phyloP scores from a whole-genome alignment of 768 basidiomycete genomes.

The Lactifluus volemus region DNA sequence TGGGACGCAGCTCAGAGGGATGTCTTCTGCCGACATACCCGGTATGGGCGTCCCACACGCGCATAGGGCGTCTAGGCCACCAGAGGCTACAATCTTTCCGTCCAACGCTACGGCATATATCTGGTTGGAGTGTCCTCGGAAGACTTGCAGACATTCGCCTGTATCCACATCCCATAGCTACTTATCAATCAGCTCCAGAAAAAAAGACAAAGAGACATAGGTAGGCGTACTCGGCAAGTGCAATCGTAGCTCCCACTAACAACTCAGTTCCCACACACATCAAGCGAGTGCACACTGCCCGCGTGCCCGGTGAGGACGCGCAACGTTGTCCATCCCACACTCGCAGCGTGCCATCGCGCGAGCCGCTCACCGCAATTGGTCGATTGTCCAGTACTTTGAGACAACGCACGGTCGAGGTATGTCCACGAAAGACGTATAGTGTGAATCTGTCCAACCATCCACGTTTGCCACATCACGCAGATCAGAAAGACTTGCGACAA shows the following conservation, averaged over 20 bases:
- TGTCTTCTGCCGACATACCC: slow-evolving; percentile 34
- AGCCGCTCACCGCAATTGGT: slow-evolving; percentile 85
- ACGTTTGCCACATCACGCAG: neutral
- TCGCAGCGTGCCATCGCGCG: slow-evolving; percentile 74
- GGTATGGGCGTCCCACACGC: slow-evolving; percentile 89
- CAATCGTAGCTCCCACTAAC: slow-evolving; percentile 94
- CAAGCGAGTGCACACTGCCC: slow-evolving; percentile 79
- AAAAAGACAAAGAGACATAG: neutral
- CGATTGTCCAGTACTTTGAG: slow-evolving; percentile 79
- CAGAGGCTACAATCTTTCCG: slow-evolving; percentile 85
- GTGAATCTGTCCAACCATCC: slow-evolving; percentile 3
- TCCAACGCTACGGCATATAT: slow-evolving; percentile 88
- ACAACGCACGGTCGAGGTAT: slow-evolving; percentile 87
- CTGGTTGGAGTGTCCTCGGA: slow-evolving; percentile 85
- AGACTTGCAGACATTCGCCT: slow-evolving; percentile 47
- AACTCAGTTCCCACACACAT: slow-evolving; percentile 72
- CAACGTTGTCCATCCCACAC: slow-evolving; percentile 89
- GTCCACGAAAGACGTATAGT: slow-evolving; percentile 64
- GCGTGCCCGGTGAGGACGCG: slow-evolving; percentile 68
- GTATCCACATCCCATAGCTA: slow-evolving; percentile 39
- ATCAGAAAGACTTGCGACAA: neutral
- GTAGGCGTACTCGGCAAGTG: slow-evolving; percentile 61
- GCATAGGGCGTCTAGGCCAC: slow-evolving; percentile 98
- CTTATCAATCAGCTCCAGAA: slow-evolving; percentile 25
- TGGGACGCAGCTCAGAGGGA: neutral